Conservation (phyloP, 192 early-diverging fungal species). For the Backusella morwellensis region DNA sequence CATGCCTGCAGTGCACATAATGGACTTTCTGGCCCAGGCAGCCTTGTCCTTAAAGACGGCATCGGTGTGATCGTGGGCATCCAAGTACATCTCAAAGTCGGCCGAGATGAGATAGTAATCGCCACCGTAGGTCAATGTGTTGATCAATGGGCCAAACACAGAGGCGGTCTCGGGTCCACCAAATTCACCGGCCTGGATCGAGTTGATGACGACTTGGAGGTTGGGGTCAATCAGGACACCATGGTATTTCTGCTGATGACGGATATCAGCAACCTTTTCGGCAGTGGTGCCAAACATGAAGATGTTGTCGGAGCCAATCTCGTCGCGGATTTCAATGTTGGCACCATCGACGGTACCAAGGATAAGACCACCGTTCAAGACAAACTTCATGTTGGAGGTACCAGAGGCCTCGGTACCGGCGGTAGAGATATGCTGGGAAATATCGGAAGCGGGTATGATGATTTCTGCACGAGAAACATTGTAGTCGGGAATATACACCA, state of each 20-base stretch:
- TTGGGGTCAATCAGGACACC: slow-evolving; percentile 73
- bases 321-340: slow-evolving; percentile 98
- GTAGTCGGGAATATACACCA: slow-evolving; percentile 98
- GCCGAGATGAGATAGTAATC: slow-evolving; percentile 89
- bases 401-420: slow-evolving; percentile 99
- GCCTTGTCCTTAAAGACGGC: slow-evolving; percentile 76
- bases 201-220: slow-evolving; percentile 77
- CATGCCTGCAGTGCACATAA: slow-evolving; percentile 88
- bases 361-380: slow-evolving; percentile 96
- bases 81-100: slow-evolving; percentile 85
- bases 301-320: slow-evolving; percentile 96
- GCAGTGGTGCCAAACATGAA: slow-evolving; percentile 94
- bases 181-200: slow-evolving; percentile 69
- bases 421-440: slow-evolving; percentile 99
- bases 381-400: slow-evolving; percentile 99
- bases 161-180: slow-evolving; percentile 59
- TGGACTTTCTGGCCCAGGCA: slow-evolving; percentile 86
- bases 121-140: slow-evolving; percentile 75
- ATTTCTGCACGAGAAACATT: slow-evolving; percentile 96
- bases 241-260: slow-evolving; percentile 87
- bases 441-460: slow-evolving; percentile 96
- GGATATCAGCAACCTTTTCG: slow-evolving; percentile 90
- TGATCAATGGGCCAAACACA: slow-evolving; percentile 75
- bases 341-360: slow-evolving; percentile 97
- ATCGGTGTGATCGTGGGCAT: slow-evolving; percentile 80